Percentiles rank a stretch among this genome's conserved stretches.
Conservation (phyloP, 176 grass and related monocot species). For the Triticum aestivum region DNA sequence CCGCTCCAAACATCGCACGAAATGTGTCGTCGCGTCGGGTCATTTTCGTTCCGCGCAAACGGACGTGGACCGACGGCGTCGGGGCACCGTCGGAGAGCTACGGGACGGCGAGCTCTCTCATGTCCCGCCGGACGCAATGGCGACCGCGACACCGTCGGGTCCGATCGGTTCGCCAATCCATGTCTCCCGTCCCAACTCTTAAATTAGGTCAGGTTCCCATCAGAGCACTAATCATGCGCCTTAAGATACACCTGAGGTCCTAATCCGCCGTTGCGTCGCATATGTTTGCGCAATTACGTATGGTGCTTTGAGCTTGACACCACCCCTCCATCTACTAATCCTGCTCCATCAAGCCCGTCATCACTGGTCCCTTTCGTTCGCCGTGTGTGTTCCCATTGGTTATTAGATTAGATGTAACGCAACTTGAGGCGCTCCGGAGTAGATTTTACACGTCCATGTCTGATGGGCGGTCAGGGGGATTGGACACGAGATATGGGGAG, state of each 20-base stretch:
- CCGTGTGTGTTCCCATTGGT: neutral
- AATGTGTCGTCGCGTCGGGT: neutral
- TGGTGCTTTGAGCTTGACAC: neutral
- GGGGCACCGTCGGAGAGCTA: constrained; percentile 4
- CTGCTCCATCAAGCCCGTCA: neutral
- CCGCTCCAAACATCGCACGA: neutral
- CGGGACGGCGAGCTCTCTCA: neutral
- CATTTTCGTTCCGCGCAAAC: neutral
- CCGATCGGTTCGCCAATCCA: constrained; percentile 20
- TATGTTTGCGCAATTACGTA: neutral
- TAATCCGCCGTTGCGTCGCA: neutral
- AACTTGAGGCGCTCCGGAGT: neutral
- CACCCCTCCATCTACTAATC: neutral
- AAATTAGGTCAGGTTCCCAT: neutral
- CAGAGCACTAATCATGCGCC: neutral
- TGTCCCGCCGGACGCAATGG: neutral
- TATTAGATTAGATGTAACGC: neutral
- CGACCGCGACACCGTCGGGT: neutral
- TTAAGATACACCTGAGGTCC: neutral
- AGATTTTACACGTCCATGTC: constrained; percentile 4
- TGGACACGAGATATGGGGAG: neutral
- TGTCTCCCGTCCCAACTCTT: constrained; percentile 17
- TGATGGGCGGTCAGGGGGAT: neutral
- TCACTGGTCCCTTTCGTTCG: neutral
- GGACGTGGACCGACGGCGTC: neutral